Conservation (phyloP, 179 eudicot genomes). For the Beta macrorhiza region DNA sequence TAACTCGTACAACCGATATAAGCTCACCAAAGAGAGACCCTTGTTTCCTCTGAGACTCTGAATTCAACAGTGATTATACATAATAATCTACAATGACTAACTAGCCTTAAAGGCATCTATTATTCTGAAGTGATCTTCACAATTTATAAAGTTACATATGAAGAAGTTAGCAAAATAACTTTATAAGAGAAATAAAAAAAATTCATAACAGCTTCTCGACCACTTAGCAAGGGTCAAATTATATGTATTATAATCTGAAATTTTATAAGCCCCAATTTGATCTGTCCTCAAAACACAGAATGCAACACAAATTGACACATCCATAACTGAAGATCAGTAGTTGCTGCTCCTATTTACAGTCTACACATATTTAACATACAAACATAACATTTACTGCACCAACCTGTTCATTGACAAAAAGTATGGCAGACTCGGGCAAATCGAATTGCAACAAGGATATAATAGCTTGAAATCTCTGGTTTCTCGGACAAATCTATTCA, state of each 20-base stretch:
- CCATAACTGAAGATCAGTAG: neutral
- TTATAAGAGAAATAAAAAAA: neutral
- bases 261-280: too few relatives aligned
- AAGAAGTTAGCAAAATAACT: neutral
- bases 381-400: slow-evolving; percentile 20
- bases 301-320: neutral
- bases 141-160: neutral
- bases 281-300: neutral
- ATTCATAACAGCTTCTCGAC: neutral
- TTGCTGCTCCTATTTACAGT: slow-evolving; percentile 1
- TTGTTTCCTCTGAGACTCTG: neutral
- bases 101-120: neutral
- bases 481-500: slow-evolving; percentile 58
- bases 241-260: neutral
- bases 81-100: neutral
- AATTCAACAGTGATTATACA: neutral
- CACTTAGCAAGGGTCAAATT: neutral
- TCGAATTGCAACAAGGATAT: slow-evolving; percentile 62
- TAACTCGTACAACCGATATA: neutral
- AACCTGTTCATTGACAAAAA: slow-evolving; percentile 88
- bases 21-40: neutral
- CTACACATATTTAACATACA: neutral
- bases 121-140: neutral
- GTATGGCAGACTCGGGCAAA: slow-evolving; percentile 74
- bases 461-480: slow-evolving; percentile 56